These are phyloP conservation scores for Wickerhamiella bombiphila DNA, from an alignment of 805 yeast species.

Conservation along the genomic window DNA sequence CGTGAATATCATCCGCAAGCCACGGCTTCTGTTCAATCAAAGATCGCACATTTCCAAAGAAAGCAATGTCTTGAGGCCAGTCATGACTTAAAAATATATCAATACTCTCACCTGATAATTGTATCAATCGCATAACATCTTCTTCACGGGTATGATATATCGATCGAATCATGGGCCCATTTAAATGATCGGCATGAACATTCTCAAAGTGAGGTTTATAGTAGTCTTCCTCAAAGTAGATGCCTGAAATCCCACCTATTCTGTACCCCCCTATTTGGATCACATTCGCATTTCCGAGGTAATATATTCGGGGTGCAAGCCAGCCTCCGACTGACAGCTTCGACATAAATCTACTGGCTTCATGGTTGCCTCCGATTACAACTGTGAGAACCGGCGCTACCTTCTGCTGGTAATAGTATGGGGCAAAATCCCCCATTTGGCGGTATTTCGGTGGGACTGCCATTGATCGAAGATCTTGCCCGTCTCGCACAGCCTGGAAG, in stretches of 20 bases:
- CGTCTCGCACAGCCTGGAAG: slow-evolving; percentile 63
- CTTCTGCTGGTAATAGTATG: slow-evolving; percentile 46
- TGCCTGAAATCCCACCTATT: slow-evolving; percentile 77
- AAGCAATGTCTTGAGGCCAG: slow-evolving; percentile 78
- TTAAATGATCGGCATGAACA: not conserved
- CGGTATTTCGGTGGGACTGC: slow-evolving; percentile 70
- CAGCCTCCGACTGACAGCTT: slow-evolving; percentile 80
- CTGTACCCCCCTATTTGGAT: slow-evolving; percentile 62
- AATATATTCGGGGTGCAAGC: slow-evolving; percentile 80
- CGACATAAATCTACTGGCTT: slow-evolving; percentile 61
- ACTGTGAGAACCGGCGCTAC: slow-evolving; percentile 65
- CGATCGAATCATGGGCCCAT: slow-evolving; percentile 29
- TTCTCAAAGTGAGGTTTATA: slow-evolving; percentile 23
- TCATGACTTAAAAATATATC: slow-evolving; percentile 72
- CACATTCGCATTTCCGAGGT: slow-evolving; percentile 62
- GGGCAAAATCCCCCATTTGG: slow-evolving; percentile 61
- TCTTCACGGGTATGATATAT: slow-evolving; percentile 61
- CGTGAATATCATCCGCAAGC: slow-evolving; percentile 47
- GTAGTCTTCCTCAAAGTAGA: slow-evolving; percentile 44
- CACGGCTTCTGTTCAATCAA: slow-evolving; percentile 50
- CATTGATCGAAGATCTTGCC: slow-evolving; percentile 50
- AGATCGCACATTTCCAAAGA: slow-evolving; percentile 40
- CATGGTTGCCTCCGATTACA: slow-evolving; percentile 93
- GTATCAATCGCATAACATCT: slow-evolving; percentile 38
- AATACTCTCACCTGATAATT: slow-evolving; percentile 14